Conservation (phyloP, 306 rosid genomes). For the Glycine tomentella region DNA sequence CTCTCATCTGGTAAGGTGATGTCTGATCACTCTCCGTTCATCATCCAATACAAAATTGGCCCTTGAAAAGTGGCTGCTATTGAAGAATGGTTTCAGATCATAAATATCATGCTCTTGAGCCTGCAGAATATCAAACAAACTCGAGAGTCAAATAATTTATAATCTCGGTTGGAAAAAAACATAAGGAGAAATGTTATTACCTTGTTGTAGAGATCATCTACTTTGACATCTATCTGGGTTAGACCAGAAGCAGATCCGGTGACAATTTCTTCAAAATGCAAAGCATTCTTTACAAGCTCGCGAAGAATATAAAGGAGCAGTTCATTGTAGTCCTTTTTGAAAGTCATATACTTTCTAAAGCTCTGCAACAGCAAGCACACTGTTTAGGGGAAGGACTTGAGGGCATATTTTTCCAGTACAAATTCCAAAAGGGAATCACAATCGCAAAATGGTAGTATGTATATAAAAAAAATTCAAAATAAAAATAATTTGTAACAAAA, state of each 20-base stretch:
- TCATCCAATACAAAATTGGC: constrained; percentile 76
- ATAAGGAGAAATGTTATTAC: constrained; percentile 48
- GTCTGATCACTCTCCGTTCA: constrained; percentile 69
- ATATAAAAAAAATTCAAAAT: constrained; percentile 4
- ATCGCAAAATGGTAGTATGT: not conserved
- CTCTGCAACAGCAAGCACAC: constrained; percentile 63
- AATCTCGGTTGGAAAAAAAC: constrained; percentile 22
- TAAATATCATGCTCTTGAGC: constrained; percentile 90
- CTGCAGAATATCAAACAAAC: constrained; percentile 59
- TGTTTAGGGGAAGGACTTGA: no score
- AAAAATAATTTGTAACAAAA: not conserved
- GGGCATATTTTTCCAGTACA: no score
- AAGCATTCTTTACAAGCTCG: constrained; percentile 82
- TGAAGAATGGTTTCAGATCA: constrained; percentile 87
- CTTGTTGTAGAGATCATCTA: constrained; percentile 76
- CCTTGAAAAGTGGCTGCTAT: constrained; percentile 67
- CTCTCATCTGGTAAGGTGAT: constrained; percentile 62
- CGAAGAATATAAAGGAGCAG: constrained; percentile 78
- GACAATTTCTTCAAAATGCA: constrained; percentile 82
- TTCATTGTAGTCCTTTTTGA: constrained; percentile 88
- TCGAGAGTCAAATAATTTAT: constrained; percentile 16
- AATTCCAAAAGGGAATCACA: no score
- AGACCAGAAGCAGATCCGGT: constrained; percentile 71
- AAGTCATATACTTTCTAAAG: constrained; percentile 89
- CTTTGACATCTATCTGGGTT: constrained; percentile 70